Base-by-base conservation (phyloP, 345 rosid genomes). In the Jatropha curcas region DNA sequence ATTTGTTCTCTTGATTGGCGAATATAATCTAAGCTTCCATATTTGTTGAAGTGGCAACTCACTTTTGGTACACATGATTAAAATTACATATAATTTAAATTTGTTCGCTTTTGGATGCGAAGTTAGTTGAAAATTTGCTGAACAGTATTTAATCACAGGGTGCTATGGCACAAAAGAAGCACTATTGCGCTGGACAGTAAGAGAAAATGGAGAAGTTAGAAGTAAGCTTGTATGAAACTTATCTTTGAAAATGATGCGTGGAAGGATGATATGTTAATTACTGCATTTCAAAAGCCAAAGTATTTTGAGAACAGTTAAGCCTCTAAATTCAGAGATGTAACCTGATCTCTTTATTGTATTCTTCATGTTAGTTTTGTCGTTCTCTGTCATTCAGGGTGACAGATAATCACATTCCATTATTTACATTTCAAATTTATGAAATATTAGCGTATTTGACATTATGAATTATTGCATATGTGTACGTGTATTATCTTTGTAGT, bases 1-100 rank as follows among this genome's bases (percentile, higher is more conserved):
- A 84, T 90, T 78, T 88, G 87, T 71, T 82, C 90, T 13, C 70
- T 53, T 9, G 94, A 88, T 39, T 84, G 86, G 89, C n/a, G 92
- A 88, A 72, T 73, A 37, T 62, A 69, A 67, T 65, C 77, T 84
- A 31, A 91, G 92, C 82, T 73, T n/a, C 90, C 70, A 55, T 84
- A 17, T 88, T 82, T 31, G 88, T 84, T 3, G 84, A 86, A 68
- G 84, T 79, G 20, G 85, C n/a, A n/a, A 86, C 61, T 86, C 90
- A 62, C 89, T 90, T 60, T 71, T 78, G 88, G 94, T 90, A 82
- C 80, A 65, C 17, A 58, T 43, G 16, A 2, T 64, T n/a, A n/a
- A 0, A 37, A 51, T 19, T 12, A 14, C 3, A 35, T 10, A 33
- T 20, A n/a, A 14, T 22, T 41, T 30, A 1, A 2, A 37, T 45